Evolutionary conservation across 192 early-diverging fungal species (phyloP), one percentile per base, ranked within the genome.

Genomic region (Rhizophagus sp.): DNA sequence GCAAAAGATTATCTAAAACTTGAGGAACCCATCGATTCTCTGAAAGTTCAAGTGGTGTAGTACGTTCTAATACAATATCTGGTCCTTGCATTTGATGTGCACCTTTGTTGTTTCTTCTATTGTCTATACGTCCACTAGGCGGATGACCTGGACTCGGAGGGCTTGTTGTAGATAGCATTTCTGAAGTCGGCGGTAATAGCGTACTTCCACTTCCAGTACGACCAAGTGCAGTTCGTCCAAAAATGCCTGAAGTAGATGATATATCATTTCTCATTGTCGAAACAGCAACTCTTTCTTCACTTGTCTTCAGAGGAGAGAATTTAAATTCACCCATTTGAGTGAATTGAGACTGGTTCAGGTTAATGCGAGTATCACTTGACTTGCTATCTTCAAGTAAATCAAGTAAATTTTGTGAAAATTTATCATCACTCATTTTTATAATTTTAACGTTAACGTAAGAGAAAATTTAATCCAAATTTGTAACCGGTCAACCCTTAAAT

Each of bases 21-120:
- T 86, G 85, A 50, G 94, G 91, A 13, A 83, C 85, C 92, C 97
- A 98, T n/a, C 96, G 93, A 81, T 94, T 92, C 78, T 96, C 93
- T 57, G 89, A 87, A 85, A 91, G 91, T 80, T 92, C 92, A 73
- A 98, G 87, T 73, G 95, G 94, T 83, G 92, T 92, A 77, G 95
- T 84, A 75, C 89, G 90, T 27, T 90, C 88, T 24, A 87, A 78
- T 57, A 84, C 85, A 65, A 88, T 89, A 2, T 88, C 88, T 19
- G 85, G 83, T 11, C 77, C 85, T 39, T 87, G 80, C 64, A 87
- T 82, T 75, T 87, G 81, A 81, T 79, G 80, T 49, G 83, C 80
- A 11, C 87, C 90, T 68, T 87, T 88, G 52, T 85, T 84, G 61
- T 84, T 83, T 52, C 27, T 30, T 30, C 27, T 30, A 30, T 30